Evolutionary conservation across 192 early-diverging fungal genomes (phyloP).

Genomic region (Coemansia sp.): DNA sequence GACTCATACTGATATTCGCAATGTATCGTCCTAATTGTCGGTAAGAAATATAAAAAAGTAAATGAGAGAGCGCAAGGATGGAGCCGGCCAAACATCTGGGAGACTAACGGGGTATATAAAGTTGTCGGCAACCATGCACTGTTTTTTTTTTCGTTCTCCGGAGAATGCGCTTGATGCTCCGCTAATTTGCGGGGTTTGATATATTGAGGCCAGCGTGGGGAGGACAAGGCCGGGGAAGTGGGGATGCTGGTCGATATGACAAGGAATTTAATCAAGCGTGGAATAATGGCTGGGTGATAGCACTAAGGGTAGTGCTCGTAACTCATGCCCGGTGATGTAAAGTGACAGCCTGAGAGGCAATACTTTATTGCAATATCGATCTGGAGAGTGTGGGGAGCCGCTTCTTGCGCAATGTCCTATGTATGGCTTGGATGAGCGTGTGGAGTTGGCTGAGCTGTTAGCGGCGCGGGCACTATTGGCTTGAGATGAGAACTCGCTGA

Average conservation of each 20-base stretch:
- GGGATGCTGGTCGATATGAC: background rate
- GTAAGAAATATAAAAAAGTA: background rate
- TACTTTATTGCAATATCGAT: background rate
- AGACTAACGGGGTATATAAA: background rate
- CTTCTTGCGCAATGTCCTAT: background rate
- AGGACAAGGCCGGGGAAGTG: background rate
- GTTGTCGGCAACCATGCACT: background rate
- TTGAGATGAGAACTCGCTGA: background rate
- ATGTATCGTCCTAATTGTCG: background rate
- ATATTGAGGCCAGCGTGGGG: conserved; percentile 5
- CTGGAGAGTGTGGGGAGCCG: background rate
- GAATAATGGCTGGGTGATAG: background rate
- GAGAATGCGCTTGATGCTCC: conserved; percentile 3
- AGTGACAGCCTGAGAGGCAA: background rate
- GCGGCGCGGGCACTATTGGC: background rate
- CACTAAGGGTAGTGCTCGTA: background rate
- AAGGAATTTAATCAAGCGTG: background rate
- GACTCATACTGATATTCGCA: conserved; percentile 12
- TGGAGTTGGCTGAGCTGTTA: background rate
- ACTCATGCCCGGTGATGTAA: background rate
- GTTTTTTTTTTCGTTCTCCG: background rate
- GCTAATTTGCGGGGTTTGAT: background rate
- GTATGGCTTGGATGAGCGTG: background rate
- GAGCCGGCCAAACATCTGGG: conserved; percentile 1
- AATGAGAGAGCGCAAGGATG: conserved; percentile 3